Evolutionary conservation across 805 yeast species (phyloP).

Genomic region (Metschnikowia shivogae): DNA sequence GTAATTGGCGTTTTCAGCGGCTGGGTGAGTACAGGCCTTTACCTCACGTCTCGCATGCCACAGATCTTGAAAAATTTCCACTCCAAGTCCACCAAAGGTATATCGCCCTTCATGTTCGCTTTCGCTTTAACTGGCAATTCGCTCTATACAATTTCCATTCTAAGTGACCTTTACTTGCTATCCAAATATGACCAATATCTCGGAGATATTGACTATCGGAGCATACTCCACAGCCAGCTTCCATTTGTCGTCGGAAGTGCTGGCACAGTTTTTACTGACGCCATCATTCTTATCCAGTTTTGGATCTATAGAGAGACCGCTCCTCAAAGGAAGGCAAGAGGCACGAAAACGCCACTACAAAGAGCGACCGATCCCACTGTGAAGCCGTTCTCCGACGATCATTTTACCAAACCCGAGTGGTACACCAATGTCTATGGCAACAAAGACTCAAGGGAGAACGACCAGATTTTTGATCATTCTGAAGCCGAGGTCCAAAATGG

Average conservation of each 20-base stretch:
- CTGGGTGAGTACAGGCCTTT: slow-evolving; percentile 31
- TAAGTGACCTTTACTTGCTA: slow-evolving; percentile 27
- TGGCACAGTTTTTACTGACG: slow-evolving; percentile 27
- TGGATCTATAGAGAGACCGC: slow-evolving; percentile 18
- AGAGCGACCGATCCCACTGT: background rate
- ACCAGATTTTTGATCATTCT: background rate
- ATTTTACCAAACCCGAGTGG: slow-evolving; percentile 39
- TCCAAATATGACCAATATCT: slow-evolving; percentile 13
- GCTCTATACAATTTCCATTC: slow-evolving; percentile 32
- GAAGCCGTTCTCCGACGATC: slow-evolving; percentile 5
- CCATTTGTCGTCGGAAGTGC: slow-evolving; percentile 21
- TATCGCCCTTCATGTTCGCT: slow-evolving; percentile 31
- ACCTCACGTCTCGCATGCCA: slow-evolving; percentile 31
- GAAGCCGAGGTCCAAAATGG: background rate
- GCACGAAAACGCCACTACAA: background rate
- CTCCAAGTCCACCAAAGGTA: slow-evolving; percentile 31
- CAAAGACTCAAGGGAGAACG: background rate
- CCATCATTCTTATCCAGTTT: slow-evolving; percentile 31
- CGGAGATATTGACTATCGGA: slow-evolving; percentile 11
- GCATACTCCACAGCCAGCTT: slow-evolving; percentile 17
- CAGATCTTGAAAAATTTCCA: slow-evolving; percentile 32
- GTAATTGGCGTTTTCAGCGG: slow-evolving; percentile 28
- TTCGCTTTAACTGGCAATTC: slow-evolving; percentile 36
- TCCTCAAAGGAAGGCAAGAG: background rate
- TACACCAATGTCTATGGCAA: slow-evolving; percentile 23